Evolutionary conservation across 768 basidiomycete genomes (phyloP).

Genomic region (Boletus vermiculosoides): DNA sequence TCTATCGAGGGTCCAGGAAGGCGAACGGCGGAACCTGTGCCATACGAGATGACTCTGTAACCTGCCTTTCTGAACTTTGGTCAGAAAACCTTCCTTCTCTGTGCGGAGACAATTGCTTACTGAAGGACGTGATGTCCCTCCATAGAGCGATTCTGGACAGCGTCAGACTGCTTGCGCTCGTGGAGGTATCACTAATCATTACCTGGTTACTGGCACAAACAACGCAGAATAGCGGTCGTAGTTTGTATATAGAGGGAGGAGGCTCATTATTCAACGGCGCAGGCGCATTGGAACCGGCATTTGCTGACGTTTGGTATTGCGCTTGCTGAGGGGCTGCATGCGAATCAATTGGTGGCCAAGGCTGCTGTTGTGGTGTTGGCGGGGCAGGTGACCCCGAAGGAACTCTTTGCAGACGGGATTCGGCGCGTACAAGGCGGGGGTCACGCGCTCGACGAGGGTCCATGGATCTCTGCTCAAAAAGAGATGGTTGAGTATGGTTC

Average conservation of each 20-base stretch:
- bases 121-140: constrained; percentile 90
- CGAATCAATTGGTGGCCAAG: constrained; percentile 24
- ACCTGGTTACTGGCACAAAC: constrained; percentile 99
- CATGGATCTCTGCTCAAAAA: constrained; percentile 41
- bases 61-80: constrained; percentile 75
- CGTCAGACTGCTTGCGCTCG: constrained; percentile 12
- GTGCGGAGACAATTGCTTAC: constrained; percentile 47
- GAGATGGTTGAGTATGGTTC: constrained; percentile 16
- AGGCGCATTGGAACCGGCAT: constrained; percentile 2
- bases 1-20: constrained; percentile 95
- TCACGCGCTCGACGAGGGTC: constrained; percentile 81
- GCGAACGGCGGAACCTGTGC: constrained; percentile 96
- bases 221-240: constrained; percentile 88
- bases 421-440: constrained; percentile 70
- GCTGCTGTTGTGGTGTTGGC: constrained; percentile 23
- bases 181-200: constrained; percentile 7
- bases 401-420: constrained; percentile 58
- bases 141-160: constrained; percentile 89
- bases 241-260: constrained; percentile 45
- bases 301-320: constrained; percentile 17
- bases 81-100: constrained; percentile 5
- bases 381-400: constrained; percentile 39
- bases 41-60: constrained; percentile 87
- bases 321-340: constrained; percentile 14
- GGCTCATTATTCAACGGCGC: constrained; percentile 8